These are phyloP conservation scores for Mortierella sp. DNA, from an alignment of 371 early-diverging fungal genomes.

Conservation along the genomic window DNA sequence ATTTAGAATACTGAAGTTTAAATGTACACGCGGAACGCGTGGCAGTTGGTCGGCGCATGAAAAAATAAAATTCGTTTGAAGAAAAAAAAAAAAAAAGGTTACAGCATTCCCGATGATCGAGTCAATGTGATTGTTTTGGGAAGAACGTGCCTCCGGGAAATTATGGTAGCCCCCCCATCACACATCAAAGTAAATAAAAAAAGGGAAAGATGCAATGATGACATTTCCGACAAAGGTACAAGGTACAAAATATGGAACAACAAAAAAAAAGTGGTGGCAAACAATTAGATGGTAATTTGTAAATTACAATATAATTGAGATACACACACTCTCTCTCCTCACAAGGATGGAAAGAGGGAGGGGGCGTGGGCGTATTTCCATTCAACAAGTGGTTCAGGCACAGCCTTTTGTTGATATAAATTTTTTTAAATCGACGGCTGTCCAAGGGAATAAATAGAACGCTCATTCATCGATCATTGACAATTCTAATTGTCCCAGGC, in stretches of 20 bases:
- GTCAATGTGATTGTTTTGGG: slow-evolving; percentile 10
- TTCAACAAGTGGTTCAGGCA: not conserved
- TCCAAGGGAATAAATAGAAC: slow-evolving; percentile 5
- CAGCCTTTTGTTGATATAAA: slow-evolving; percentile 5
- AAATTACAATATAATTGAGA: not conserved
- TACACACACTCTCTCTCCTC: not conserved
- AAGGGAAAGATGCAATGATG: not conserved
- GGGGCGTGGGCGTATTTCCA: not conserved
- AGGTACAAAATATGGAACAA: too few relatives aligned
- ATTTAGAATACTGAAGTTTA: too few relatives aligned
- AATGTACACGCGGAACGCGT: not conserved
- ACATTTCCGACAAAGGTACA: not conserved
- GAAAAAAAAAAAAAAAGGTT: not conserved
- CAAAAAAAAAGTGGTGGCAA: too few relatives aligned
- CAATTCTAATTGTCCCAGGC: slow-evolving; percentile 19
- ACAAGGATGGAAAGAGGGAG: not conserved
- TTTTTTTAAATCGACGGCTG: not conserved
- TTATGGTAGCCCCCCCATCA: not conserved
- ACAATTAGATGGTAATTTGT: not conserved
- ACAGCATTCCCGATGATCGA: not conserved
- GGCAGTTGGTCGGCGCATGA: slow-evolving; percentile 2
- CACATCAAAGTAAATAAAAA: not conserved
- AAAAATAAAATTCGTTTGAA: not conserved
- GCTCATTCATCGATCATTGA: not conserved
- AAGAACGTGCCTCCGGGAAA: slow-evolving; percentile 19